Evolutionary conservation across 2,329 filamentous ascomycete species (phyloP).

Genomic region (Cladosporium phlei): DNA sequence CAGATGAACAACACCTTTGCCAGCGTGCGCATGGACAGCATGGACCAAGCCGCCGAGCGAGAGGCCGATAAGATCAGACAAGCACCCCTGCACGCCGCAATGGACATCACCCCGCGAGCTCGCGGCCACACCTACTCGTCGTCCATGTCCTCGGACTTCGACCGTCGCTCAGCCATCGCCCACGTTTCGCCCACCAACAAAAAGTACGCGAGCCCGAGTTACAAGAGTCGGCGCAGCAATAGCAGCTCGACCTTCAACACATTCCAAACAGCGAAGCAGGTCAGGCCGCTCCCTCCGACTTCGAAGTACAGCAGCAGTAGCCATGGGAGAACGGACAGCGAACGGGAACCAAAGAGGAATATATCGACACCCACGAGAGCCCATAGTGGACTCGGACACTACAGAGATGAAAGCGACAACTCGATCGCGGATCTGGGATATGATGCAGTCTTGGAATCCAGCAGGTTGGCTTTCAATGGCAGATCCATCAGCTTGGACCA

Average conservation of each 20-base stretch:
- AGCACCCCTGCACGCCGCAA: conserved; percentile 24
- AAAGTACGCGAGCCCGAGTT: conserved; percentile 21
- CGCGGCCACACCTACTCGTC: conserved; percentile 58
- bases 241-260: conserved; percentile 65
- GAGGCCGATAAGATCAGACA: conserved; percentile 20
- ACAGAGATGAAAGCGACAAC: conserved; percentile 9
- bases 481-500: conserved; percentile 74
- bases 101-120: conserved; percentile 36
- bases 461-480: conserved; percentile 46
- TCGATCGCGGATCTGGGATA: conserved; percentile 52
- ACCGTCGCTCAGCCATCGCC: conserved; percentile 35
- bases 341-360: conserved; percentile 3
- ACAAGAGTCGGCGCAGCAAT: conserved; percentile 63
- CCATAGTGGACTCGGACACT: not conserved
- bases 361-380: not conserved
- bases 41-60: conserved; percentile 19
- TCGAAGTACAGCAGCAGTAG: conserved; percentile 6
- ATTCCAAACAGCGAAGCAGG: conserved; percentile 14
- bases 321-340: not conserved
- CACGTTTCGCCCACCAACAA: conserved; percentile 25
- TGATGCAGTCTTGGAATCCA: conserved; percentile 53
- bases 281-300: not conserved
- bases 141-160: conserved; percentile 55
- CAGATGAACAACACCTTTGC: conserved; percentile 13
- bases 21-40: conserved; percentile 7